Evolutionary conservation across 805 yeast genomes (phyloP).

Genomic region (Ogataea zsoltii): DNA sequence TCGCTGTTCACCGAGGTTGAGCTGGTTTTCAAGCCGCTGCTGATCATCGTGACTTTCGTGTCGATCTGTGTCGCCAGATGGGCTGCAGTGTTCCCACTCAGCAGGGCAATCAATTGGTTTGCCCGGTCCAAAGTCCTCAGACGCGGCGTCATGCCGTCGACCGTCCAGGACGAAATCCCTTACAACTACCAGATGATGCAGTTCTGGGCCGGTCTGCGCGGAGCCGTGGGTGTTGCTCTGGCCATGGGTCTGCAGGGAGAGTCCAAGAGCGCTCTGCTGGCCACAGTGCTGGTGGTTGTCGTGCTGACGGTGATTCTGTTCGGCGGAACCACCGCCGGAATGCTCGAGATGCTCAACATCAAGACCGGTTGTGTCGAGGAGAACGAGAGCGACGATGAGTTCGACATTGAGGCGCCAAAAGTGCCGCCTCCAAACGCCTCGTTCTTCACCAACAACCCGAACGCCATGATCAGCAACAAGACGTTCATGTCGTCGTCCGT

Average conservation of each 20-base stretch:
- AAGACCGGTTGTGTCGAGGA: slow-evolving; percentile 89
- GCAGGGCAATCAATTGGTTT: slow-evolving; percentile 79
- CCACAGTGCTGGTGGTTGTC: slow-evolving; percentile 95
- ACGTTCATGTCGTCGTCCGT: slow-evolving; percentile 21
- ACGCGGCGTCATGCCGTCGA: slow-evolving; percentile 38
- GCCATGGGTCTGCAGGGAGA: slow-evolving; percentile 98
- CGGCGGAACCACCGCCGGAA: slow-evolving; percentile 98
- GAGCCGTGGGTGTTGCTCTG: slow-evolving; percentile 98
- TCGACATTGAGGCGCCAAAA: slow-evolving; percentile 79
- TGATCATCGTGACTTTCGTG: slow-evolving; percentile 85
- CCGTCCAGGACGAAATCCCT: slow-evolving; percentile 82
- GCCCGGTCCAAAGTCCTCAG: slow-evolving; percentile 59
- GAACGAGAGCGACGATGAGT: slow-evolving; percentile 87
- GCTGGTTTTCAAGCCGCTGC: slow-evolving; percentile 87
- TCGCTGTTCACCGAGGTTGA: slow-evolving; percentile 96
- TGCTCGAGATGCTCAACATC: slow-evolving; percentile 93
- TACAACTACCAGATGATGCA: slow-evolving; percentile 98
- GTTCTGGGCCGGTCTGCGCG: slow-evolving; percentile 98
- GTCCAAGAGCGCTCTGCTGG: slow-evolving; percentile 80
- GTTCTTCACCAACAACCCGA: slow-evolving; percentile 9
- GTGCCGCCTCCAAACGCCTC: slow-evolving; percentile 23
- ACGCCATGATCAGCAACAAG: slow-evolving; percentile 18
- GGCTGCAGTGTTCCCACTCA: slow-evolving; percentile 96
- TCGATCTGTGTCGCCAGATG: slow-evolving; percentile 95
- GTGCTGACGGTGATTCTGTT: slow-evolving; percentile 93